These are phyloP conservation scores for Gamsiella multidivaricata DNA, from an alignment of 192 early-diverging fungal genomes.

Conservation along the genomic window DNA sequence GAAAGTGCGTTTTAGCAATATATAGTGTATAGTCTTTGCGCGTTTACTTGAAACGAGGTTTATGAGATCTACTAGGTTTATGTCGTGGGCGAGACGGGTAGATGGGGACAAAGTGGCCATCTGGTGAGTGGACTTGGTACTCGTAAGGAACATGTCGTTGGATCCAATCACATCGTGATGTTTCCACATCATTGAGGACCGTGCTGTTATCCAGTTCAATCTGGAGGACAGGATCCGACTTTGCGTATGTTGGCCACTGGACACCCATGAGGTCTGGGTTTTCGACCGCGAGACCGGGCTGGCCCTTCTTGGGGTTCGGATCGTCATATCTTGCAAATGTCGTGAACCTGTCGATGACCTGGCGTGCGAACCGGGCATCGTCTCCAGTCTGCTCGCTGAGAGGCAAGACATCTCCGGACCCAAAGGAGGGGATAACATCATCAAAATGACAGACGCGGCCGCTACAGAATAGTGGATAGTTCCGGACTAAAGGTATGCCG, in stretches of 20 bases:
- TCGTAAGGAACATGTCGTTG: neutral
- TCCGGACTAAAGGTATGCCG: too few relatives aligned
- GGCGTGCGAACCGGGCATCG: constrained; percentile 53
- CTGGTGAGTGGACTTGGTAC: constrained; percentile 2
- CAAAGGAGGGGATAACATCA: constrained; percentile 32
- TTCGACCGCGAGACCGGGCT: constrained; percentile 2
- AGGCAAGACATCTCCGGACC: constrained; percentile 1
- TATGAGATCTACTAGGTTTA: neutral
- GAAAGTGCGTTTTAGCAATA: too few relatives aligned
- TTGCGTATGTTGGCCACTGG: constrained; percentile 15
- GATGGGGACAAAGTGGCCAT: constrained; percentile 9
- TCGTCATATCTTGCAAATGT: constrained; percentile 55
- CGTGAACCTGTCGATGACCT: constrained; percentile 43
- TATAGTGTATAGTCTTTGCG: too few relatives aligned
- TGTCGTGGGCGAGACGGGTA: too few relatives aligned
- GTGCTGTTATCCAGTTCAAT: constrained; percentile 13
- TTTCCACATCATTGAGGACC: neutral
- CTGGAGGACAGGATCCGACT: neutral
- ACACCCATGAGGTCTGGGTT: constrained; percentile 27
- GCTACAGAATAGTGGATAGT: neutral
- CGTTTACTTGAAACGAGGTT: too few relatives aligned
- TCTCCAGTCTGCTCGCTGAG: constrained; percentile 20
- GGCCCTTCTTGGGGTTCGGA: constrained; percentile 30
- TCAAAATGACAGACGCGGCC: constrained; percentile 25
- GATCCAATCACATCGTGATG: constrained; percentile 17